Evolutionary conservation across 176 grass and related monocot genomes (phyloP).

Genomic region (Otatea glauca): DNA sequence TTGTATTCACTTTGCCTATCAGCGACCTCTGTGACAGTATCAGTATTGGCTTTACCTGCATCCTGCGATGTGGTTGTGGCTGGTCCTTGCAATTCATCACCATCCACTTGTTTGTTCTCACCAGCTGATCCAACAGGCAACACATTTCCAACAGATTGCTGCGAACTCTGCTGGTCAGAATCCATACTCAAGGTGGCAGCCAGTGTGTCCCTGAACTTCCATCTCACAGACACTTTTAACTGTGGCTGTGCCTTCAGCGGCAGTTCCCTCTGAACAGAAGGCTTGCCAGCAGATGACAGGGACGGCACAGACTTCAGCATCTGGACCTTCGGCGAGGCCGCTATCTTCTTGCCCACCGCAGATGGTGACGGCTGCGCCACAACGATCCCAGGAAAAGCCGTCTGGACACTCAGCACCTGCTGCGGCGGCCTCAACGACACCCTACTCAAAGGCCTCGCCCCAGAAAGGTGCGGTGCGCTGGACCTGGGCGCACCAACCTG

Average conservation of each 20-base stretch:
- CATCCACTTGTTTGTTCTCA: conserved; percentile 5
- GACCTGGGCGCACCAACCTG: conserved; percentile 24
- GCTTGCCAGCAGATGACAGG: conserved; percentile 38
- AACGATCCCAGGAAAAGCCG: neutral
- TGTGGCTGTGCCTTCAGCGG: conserved; percentile 34
- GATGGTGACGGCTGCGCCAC: conserved; percentile 18
- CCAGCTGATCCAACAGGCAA: neutral
- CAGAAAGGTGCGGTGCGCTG: neutral
- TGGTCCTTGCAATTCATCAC: neutral
- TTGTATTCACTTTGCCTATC: conserved; percentile 19
- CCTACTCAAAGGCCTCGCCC: conserved; percentile 13
- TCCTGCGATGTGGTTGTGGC: neutral
- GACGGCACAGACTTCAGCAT: neutral
- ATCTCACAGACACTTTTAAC: conserved; percentile 51
- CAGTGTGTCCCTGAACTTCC: conserved; percentile 67
- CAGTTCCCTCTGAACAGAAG: conserved; percentile 39
- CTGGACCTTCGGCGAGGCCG: conserved; percentile 41
- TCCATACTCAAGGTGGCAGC: conserved; percentile 50
- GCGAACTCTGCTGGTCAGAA: conserved; percentile 41
- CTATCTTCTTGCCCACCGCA: conserved; percentile 33
- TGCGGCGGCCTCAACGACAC: conserved; percentile 17
- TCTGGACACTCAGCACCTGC: conserved; percentile 34
- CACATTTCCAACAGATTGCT: conserved; percentile 34
- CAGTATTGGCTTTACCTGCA: conserved; percentile 14
- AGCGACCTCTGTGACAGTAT: neutral